Base-by-base conservation (phyloP, 129 eudicot species). In the Scalesia atractyloides region DNA sequence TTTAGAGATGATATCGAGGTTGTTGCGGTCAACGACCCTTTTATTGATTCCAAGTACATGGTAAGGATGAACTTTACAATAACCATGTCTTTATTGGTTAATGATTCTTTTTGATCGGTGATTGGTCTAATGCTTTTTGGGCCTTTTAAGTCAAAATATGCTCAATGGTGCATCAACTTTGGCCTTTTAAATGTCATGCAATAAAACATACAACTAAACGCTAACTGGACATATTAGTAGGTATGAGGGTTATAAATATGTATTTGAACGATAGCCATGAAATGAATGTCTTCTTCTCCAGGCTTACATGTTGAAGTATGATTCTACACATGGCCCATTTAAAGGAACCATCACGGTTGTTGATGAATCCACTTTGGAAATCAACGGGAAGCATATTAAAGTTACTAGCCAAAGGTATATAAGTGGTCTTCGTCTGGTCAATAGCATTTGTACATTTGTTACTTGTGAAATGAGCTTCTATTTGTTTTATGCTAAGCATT, bases 251-350 rank as follows among this genome's bases (percentile, higher is more conserved):
- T 49, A 19, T 20, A 39, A 52, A 64, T 3, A 8, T 63, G 71
- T 66, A 66, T 75, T n/a, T 66, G 66, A 53, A n/a, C 5, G 48
- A 43, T 54, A 66, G 47, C 58, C 15, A 44, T 33, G 53, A 70
- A 66, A 61, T 59, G 54, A 71, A 37, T 43, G 20, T 36, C 43
- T 17, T 36, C 43, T 17, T 26, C 36, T 52, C 60, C 88, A 94
- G 99, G 97, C 99, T 69, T 94, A 94, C 89, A 94, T 94, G 99
- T 88, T 88, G 73, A 94, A 90, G 79, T 94, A 94, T 82, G 97
- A 94, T 81, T 94, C 99, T 19, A 90, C 99, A 18, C 99, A 94
- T 84, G 99, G 99, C 22, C 84, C 80, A n/a, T 94, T 76, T 84
- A 78, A 78, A 19, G 99, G 96, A 70, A 88, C 91, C 66, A 81